Conservation (phyloP, 2,329 filamentous ascomycete species). For the Dryadomyces sulphureus region DNA sequence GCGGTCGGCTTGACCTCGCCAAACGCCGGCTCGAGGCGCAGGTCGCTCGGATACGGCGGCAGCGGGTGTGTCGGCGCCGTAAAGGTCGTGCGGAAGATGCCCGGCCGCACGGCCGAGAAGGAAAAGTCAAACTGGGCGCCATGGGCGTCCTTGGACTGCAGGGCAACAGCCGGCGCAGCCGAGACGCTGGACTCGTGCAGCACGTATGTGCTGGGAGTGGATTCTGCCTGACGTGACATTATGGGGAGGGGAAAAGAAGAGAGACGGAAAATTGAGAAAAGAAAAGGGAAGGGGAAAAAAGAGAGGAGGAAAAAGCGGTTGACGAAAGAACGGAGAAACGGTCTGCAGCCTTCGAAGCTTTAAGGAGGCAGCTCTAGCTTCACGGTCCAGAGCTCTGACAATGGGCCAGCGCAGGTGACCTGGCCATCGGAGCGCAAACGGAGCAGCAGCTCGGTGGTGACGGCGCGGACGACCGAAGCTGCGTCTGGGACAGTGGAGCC, state of each 20-base stretch:
- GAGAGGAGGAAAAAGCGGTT: not conserved
- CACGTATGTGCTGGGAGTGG: slow-evolving; percentile 15
- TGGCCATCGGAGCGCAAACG: not conserved
- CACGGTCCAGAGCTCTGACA: not conserved
- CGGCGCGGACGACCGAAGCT: not conserved
- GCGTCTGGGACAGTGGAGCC: not conserved
- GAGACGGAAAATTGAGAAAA: not conserved
- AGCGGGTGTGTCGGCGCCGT: slow-evolving; percentile 44
- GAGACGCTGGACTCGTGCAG: slow-evolving; percentile 6
- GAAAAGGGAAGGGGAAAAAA: not conserved
- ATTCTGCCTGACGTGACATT: slow-evolving; percentile 6
- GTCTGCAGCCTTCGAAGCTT: not conserved
- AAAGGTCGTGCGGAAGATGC: slow-evolving; percentile 55
- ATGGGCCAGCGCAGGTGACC: not conserved
- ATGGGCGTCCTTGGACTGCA: slow-evolving; percentile 21
- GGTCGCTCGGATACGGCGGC: slow-evolving; percentile 48
- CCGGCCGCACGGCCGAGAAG: slow-evolving; percentile 46
- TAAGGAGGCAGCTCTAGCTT: too few relatives aligned
- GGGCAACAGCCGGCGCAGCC: slow-evolving; percentile 8
- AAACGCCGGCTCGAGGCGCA: slow-evolving; percentile 13
- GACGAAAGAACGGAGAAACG: not conserved
- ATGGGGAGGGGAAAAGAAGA: slow-evolving; percentile 1
- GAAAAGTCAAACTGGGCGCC: slow-evolving; percentile 35
- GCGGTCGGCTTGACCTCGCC: slow-evolving; percentile 16
- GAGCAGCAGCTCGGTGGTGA: not conserved